Base-by-base conservation (phyloP, 192 early-diverging fungal species). In the Podila epicladia region DNA sequence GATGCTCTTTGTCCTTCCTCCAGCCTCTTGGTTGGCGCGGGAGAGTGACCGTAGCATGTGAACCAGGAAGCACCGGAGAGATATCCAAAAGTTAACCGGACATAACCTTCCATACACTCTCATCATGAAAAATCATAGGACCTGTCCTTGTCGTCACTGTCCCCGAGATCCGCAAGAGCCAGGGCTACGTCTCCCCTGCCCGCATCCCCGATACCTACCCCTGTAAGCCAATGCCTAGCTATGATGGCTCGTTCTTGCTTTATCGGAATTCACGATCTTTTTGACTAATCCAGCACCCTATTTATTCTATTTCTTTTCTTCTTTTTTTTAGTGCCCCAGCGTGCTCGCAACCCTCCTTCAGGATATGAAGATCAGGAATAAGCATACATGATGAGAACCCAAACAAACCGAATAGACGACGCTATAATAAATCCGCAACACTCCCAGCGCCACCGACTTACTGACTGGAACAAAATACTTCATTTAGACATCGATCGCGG, bases 311-410 rank as follows among this genome's bases (percentile, higher is more conserved):
- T 62, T 45, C 41, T 24, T 45, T 4, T 45, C 0, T 15, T 1
- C n/a, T 45, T 45, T 41, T 41, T 41, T 45, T 0, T 63, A 80
- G 77, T 80, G 37, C 77, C 77, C 61, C 29, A 73, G 38, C 77
- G 77, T 28, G 77, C 77, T 59, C 77, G 77, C 67, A 73, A 55
- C 71, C 77, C 77, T 33, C 77, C 77, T 59, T 28, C 77, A 60
- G 77, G 77, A 80, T 80, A 80, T 51, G 77, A 80, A 38, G 77
- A 80, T 80, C 73, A 73, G 51, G 55, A 37, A 57, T 19, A 58
- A 28, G 33, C 35, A 49, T 4, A 6, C 7, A n/a, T 41, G 38
- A 8, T 24, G 38, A 60, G 28, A 45, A 45, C 59, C 59, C 13
- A n/a, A 38, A 35, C 20, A 13, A 63, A 17, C 62, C 62, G 28